These are phyloP conservation scores for Zymoseptoria brevis DNA, from an alignment of 2,329 filamentous ascomycete species.

Conservation along the genomic window DNA sequence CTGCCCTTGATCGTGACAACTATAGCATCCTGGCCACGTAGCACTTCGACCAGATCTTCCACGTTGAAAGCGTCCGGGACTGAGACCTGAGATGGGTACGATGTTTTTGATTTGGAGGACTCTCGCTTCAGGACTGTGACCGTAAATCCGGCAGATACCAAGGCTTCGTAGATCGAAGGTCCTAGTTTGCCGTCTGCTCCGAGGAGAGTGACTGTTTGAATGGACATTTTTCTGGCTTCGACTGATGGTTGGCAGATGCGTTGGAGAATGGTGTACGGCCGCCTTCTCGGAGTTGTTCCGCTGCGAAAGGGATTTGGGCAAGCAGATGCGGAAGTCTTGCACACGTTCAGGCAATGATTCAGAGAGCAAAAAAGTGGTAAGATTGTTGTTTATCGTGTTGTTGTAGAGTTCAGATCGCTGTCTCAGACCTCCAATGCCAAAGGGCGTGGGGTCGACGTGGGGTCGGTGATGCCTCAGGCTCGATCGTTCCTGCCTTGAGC, in stretches of 20 bases:
- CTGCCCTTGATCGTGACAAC: slow-evolving; percentile 41
- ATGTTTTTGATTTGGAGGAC: slow-evolving; percentile 37
- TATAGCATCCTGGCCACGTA: slow-evolving; percentile 51
- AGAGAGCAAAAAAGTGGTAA: background rate
- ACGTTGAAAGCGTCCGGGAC: slow-evolving; percentile 42
- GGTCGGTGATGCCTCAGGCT: background rate
- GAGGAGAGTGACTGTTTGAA: slow-evolving; percentile 39
- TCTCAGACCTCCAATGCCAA: no score
- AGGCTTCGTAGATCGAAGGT: slow-evolving; percentile 33
- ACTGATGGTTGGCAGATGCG: background rate
- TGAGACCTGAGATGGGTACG: slow-evolving; percentile 26
- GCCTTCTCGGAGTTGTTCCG: background rate
- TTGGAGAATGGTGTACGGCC: background rate
- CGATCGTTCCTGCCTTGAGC: background rate
- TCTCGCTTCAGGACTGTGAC: slow-evolving; percentile 49
- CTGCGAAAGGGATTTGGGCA: no score
- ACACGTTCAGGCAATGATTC: background rate
- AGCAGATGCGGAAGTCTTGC: no score
- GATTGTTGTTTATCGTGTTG: background rate
- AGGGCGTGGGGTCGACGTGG: background rate
- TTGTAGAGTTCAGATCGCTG: no score
- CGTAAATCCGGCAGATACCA: slow-evolving; percentile 41
- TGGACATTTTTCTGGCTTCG: slow-evolving; percentile 12
- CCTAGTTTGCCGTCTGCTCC: slow-evolving; percentile 41
- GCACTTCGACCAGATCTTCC: slow-evolving; percentile 42